These are phyloP conservation scores for Sugiyamaella grinbergsii DNA, from an alignment of 1,139 yeast species.

Conservation along the genomic window DNA sequence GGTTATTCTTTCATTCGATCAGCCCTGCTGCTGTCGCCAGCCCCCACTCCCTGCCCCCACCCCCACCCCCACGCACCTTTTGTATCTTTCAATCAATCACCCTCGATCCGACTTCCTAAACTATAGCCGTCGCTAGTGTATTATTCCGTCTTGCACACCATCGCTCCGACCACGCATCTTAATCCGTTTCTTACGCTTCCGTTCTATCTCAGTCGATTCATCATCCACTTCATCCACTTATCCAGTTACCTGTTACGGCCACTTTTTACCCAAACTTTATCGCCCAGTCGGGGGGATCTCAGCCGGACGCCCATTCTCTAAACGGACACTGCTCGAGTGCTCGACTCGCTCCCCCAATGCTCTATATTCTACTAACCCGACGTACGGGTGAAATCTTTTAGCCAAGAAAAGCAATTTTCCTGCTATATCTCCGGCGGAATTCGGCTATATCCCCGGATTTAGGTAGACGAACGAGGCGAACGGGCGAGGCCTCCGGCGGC, in stretches of 20 bases:
- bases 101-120: not conserved
- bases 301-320: not conserved
- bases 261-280: not conserved
- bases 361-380: not conserved
- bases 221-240: too few relatives aligned
- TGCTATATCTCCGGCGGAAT: not conserved
- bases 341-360: not conserved
- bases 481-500: too few relatives aligned
- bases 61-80: not conserved
- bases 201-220: too few relatives aligned
- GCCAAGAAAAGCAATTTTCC: not conserved
- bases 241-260: too few relatives aligned
- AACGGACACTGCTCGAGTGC: not conserved
- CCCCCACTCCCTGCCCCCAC: slow-evolving; percentile 1
- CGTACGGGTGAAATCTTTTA: not conserved
- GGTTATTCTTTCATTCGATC: too few relatives aligned
- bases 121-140: too few relatives aligned
- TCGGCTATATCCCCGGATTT: slow-evolving; percentile 6
- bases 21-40: not conserved
- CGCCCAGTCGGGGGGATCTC: not conserved
- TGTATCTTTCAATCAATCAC: not conserved
- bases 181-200: too few relatives aligned
- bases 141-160: too few relatives aligned
- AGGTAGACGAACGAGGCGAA: too few relatives aligned
- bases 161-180: too few relatives aligned